These are phyloP conservation scores for Caulochytrium protostelioides DNA, from an alignment of 371 early-diverging fungal species.

Conservation along the genomic window DNA sequence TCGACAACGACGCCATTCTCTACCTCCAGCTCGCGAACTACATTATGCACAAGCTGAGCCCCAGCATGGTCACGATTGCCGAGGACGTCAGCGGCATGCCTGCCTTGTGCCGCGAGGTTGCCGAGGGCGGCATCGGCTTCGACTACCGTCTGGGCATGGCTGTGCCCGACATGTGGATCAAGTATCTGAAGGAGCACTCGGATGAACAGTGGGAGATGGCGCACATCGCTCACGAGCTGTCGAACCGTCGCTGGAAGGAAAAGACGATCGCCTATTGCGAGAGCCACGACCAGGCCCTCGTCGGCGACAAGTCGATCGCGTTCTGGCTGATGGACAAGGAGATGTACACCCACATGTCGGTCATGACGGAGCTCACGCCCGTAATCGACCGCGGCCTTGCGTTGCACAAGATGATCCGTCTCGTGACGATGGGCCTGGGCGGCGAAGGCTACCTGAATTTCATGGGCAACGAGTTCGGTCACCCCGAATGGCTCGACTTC, in stretches of 20 bases:
- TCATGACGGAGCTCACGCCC: slow-evolving; percentile 51
- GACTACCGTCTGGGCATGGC: slow-evolving; percentile 94
- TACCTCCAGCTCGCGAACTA: slow-evolving; percentile 80
- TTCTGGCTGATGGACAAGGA: slow-evolving; percentile 98
- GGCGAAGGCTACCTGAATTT: slow-evolving; percentile 91
- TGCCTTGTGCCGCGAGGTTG: slow-evolving; percentile 68
- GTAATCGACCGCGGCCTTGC: slow-evolving; percentile 82
- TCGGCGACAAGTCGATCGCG: slow-evolving; percentile 90
- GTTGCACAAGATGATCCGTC: slow-evolving; percentile 79
- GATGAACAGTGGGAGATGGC: slow-evolving; percentile 90
- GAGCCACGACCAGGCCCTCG: slow-evolving; percentile 90
- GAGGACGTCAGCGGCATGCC: slow-evolving; percentile 98
- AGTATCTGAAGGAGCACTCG: slow-evolving; percentile 60
- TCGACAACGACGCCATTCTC: slow-evolving; percentile 65
- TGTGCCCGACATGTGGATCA: slow-evolving; percentile 98
- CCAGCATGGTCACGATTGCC: slow-evolving; percentile 63
- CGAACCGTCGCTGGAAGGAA: slow-evolving; percentile 70
- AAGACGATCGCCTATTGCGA: slow-evolving; percentile 80
- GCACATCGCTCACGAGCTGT: slow-evolving; percentile 58
- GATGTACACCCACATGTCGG: slow-evolving; percentile 89
- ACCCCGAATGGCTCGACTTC: slow-evolving; percentile 96
- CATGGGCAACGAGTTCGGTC: slow-evolving; percentile 92
- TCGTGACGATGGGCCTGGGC: slow-evolving; percentile 67
- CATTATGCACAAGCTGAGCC: slow-evolving; percentile 56
- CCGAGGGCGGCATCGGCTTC: slow-evolving; percentile 86